A percentile compares a stretch with the other conserved stretches of the same genome.
Evolutionary conservation across 805 yeast species (phyloP).

Genomic region (Ogataea neopini): DNA sequence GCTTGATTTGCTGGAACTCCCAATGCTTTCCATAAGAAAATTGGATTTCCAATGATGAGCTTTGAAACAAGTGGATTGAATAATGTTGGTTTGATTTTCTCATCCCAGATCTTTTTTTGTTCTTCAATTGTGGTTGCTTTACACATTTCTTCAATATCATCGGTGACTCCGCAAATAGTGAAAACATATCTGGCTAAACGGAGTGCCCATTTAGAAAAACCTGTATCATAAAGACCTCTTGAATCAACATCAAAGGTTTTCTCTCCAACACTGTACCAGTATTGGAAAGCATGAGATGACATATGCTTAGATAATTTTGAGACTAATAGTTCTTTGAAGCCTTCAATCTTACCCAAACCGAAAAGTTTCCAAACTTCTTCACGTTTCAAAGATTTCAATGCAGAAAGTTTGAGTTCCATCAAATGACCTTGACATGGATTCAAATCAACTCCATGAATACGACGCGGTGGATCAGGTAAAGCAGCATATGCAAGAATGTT

Average conservation of each 20-base stretch:
- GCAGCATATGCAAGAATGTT: slow-evolving; percentile 74
- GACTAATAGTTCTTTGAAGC: slow-evolving; percentile 53
- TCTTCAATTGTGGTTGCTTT: slow-evolving; percentile 56
- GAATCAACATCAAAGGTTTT: slow-evolving; percentile 56
- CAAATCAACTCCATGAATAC: slow-evolving; percentile 82
- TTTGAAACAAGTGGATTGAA: slow-evolving; percentile 70
- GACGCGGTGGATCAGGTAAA: slow-evolving; percentile 68
- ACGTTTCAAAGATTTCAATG: slow-evolving; percentile 55
- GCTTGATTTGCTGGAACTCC: slow-evolving; percentile 92
- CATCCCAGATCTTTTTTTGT: slow-evolving; percentile 66
- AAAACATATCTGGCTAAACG: slow-evolving; percentile 65
- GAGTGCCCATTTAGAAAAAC: slow-evolving; percentile 85
- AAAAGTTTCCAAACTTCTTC: slow-evolving; percentile 72
- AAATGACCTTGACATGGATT: slow-evolving; percentile 83
- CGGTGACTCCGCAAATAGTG: slow-evolving; percentile 51
- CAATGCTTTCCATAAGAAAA: slow-evolving; percentile 85
- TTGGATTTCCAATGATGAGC: slow-evolving; percentile 73
- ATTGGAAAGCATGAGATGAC: slow-evolving; percentile 80
- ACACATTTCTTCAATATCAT: slow-evolving; percentile 57
- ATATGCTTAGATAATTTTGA: slow-evolving; percentile 63
- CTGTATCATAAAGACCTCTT: slow-evolving; percentile 74
- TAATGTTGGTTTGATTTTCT: slow-evolving; percentile 63
- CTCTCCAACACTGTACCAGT: slow-evolving; percentile 68
- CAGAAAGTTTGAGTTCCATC: slow-evolving; percentile 75
- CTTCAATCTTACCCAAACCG: slow-evolving; percentile 68